A percentile compares a stretch with the other conserved stretches of the same genome.
Conservation (phyloP, 441 rosid genomes). For the Flueggea neowawraea region DNA sequence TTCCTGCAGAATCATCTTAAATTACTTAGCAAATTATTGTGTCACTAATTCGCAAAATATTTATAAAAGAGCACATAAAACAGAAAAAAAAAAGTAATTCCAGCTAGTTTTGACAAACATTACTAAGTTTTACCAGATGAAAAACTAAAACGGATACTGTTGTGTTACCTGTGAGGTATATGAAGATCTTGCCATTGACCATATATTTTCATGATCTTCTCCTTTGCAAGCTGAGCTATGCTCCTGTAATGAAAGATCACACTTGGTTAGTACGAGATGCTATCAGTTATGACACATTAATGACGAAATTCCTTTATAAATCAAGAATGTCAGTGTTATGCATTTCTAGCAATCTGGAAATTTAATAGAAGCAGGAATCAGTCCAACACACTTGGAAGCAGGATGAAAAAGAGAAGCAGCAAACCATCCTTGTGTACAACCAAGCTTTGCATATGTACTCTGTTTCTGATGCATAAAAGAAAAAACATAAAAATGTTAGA, state of each 20-base stretch:
- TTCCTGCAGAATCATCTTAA: too few relatives aligned
- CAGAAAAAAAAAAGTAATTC: too few relatives aligned
- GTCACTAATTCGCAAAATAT: too few relatives aligned
- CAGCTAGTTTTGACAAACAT: too few relatives aligned
- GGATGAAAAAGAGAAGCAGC: constrained; percentile 67
- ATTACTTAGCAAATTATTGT: too few relatives aligned
- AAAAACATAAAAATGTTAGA: not conserved
- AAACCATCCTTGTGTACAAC: constrained; percentile 86
- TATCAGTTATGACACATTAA: too few relatives aligned
- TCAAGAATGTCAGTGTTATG: not conserved
- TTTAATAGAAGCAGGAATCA: not conserved
- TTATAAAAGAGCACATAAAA: too few relatives aligned
- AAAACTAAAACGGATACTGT: too few relatives aligned
- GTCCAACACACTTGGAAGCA: constrained; percentile 42
- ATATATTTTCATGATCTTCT: constrained; percentile 56
- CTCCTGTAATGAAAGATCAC: constrained; percentile 44
- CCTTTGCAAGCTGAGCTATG: constrained; percentile 78
- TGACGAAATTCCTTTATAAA: not conserved
- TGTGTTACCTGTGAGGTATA: constrained; percentile 59
- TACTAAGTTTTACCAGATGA: too few relatives aligned
- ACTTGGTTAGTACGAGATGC: too few relatives aligned
- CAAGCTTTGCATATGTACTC: constrained; percentile 81
- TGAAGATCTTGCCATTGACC: constrained; percentile 70
- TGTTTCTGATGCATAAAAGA: constrained; percentile 16
- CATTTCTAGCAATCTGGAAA: too few relatives aligned